Evolutionary conservation across 2,329 filamentous ascomycete genomes (phyloP), one percentile per base, ranked within the genome.

Genomic region (Epichloe aotearoae): DNA sequence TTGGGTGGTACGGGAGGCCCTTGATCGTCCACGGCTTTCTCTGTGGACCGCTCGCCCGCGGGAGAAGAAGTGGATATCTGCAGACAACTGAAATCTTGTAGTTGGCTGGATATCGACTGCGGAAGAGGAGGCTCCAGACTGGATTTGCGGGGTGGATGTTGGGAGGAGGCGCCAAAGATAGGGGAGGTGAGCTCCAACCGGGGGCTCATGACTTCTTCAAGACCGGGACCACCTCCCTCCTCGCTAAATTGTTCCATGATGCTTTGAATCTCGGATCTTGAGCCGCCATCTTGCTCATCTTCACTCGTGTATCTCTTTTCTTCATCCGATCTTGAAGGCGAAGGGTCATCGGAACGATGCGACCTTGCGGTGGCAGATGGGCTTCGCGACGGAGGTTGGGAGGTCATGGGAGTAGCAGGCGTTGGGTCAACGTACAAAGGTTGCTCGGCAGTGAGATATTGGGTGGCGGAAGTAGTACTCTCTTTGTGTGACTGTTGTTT

Each of bases 221-320:
- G 81, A 5, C 76, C 83, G 2, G 82, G 84, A 0, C 83, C 86
- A 48, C 82, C 80, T 30, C 80, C 80, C 47, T 80, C 80, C 61
- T 87, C 82, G 58, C 85, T 83, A 59, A 97, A 97, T 67, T 97
- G 93, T 55, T 88, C 88, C 88, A 98, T 97, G 64, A 98, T 97
- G 63, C 79, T 95, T 68, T 96, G 88, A 53, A 98, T 96, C 69
- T 98, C 93, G 5, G 84, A 83, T 53, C 81, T 80, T 1, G 86
- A 88, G 48, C 80, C 81, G 47, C 79, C 78, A 46, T 89, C 82
- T 20, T 79, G 77, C 50, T 80, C 76, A 60, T 82, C 80, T 60
- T 83, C 81, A 58, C 75, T 82, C 37, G 72, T 57, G 50, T 74
- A 75, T 53, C 68, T 69, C 57, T 73, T 77, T 47, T 82, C 79